Base-by-base conservation (phyloP, 2,329 filamentous ascomycete genomes). In the Epichloe typhina region DNA sequence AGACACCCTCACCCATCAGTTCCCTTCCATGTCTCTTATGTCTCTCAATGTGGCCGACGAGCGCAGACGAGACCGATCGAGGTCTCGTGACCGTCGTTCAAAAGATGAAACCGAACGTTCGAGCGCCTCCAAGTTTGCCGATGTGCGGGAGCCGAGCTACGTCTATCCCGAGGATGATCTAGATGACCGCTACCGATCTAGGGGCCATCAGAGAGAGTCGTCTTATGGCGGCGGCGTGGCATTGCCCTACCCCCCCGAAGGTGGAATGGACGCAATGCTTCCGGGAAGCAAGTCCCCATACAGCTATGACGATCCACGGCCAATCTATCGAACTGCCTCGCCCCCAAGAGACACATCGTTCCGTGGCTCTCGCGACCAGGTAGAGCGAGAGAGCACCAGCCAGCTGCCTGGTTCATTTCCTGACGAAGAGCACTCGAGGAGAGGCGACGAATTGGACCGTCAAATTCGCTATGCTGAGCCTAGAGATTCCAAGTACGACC, bases 41-140 rank as follows among this genome's bases (percentile, higher is more conserved):
- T 17, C 77, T 57, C 67, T 78, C 43, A 66, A 69, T 50, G 70
- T 76, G 49, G 72, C 73, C 52, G 70, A 72, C 51, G 61, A 62
- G 52, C 63, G 65, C 46, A 68, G 69, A 44, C 70, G 71, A 50
- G 70, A 66, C 46, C 73, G 74, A 49, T 73, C 74, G 48, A 68
- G 67, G 62, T 59, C 71, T 65, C 62, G 65, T 53, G 64, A 65
- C 51, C 60, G 61, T 33, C 65, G 65, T 44, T 55, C 61, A n/a
- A 61, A 54, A 46, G 62, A 64, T 37, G 61, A 65, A 12, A 52
- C 57, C 6, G 61, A 62, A 50, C 61, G 61, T 48, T 62, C 64
- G 23, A 57, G 60, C 17, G 58, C 61, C 23, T 55, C 59, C 40
- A 54, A 51, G 60, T 68, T 56, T 49, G 62, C 70, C 46, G 71